Evolutionary conservation across 2,329 filamentous ascomycete genomes (phyloP).

Genomic region (Monosporascus sp.): DNA sequence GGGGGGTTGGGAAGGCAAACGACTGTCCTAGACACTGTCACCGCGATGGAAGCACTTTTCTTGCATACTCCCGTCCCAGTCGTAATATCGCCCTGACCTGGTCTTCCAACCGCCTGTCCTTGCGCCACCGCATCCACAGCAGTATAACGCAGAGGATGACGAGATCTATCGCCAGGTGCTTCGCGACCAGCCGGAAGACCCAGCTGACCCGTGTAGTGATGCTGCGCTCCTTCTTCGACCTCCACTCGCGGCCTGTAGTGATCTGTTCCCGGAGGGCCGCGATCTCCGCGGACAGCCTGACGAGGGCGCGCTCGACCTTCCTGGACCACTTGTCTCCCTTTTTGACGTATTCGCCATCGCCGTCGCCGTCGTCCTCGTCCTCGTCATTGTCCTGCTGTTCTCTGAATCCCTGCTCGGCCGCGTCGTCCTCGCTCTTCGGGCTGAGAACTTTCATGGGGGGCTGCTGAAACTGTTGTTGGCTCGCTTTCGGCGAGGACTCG

Average conservation of each 20-base stretch:
- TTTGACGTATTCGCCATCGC: slow-evolving; percentile 34
- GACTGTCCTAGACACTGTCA: slow-evolving; percentile 27
- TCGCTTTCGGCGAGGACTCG: slow-evolving; percentile 49
- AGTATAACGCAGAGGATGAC: slow-evolving; percentile 61
- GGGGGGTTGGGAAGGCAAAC: not conserved
- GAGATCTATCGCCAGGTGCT: slow-evolving; percentile 71
- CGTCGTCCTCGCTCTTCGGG: slow-evolving; percentile 81
- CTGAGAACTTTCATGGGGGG: slow-evolving; percentile 67
- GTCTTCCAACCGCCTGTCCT: slow-evolving; percentile 68
- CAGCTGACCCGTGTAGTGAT: slow-evolving; percentile 67
- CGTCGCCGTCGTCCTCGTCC: slow-evolving; percentile 33
- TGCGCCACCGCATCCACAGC: slow-evolving; percentile 67
- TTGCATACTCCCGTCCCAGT: slow-evolving; percentile 53
- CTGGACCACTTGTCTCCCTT: slow-evolving; percentile 65
- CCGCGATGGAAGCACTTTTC: slow-evolving; percentile 54
- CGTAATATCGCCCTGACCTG: slow-evolving; percentile 61
- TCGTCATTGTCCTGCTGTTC: slow-evolving; percentile 42
- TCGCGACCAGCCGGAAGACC: slow-evolving; percentile 62
- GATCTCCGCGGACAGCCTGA: slow-evolving; percentile 87
- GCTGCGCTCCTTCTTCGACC: slow-evolving; percentile 58
- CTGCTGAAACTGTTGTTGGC: slow-evolving; percentile 39
- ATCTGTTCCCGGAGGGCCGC: slow-evolving; percentile 90
- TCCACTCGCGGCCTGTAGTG: slow-evolving; percentile 68
- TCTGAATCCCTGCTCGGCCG: slow-evolving; percentile 53
- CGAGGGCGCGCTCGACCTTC: slow-evolving; percentile 78